These are phyloP conservation scores for Erysimum cheiranthoides DNA, from an alignment of 345 rosid genomes.

Conservation along the genomic window DNA sequence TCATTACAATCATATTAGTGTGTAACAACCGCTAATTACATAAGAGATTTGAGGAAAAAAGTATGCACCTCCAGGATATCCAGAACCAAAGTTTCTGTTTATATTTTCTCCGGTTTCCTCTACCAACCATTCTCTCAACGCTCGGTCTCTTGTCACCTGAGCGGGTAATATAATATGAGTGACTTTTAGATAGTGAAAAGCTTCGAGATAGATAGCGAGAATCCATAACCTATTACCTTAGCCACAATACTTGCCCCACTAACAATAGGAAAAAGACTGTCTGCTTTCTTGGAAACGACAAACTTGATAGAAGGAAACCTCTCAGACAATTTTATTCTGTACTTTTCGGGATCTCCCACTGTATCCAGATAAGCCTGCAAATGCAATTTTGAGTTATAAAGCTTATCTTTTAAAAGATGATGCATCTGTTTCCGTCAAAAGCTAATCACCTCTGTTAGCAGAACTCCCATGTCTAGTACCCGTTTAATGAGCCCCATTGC, in stretches of 20 bases:
- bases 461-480: slow-evolving; percentile 77
- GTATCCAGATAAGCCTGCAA: slow-evolving; percentile 89
- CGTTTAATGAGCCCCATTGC: slow-evolving; percentile 81
- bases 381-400: background rate
- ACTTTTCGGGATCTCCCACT: slow-evolving; percentile 92
- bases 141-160: slow-evolving; percentile 93
- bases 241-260: slow-evolving; percentile 98
- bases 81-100: slow-evolving; percentile 83
- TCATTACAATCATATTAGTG: slow-evolving; percentile 38
- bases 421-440: background rate
- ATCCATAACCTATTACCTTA: slow-evolving; percentile 60
- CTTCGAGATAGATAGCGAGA: slow-evolving; percentile 16
- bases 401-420: background rate
- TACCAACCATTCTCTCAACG: slow-evolving; percentile 77
- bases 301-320: slow-evolving; percentile 83
- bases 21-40: no score
- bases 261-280: slow-evolving; percentile 90
- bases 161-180: background rate
- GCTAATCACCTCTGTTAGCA: slow-evolving; percentile 76
- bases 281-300: slow-evolving; percentile 96
- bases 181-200: background rate
- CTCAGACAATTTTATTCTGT: slow-evolving; percentile 72
- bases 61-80: slow-evolving; percentile 96
- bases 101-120: slow-evolving; percentile 82
- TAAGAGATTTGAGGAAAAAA: background rate